A percentile compares a stretch with the other conserved stretches of the same genome.
These are phyloP conservation scores for Beauveria pseudobassiana DNA, from an alignment of 2,329 filamentous ascomycete species.

Conservation along the genomic window DNA sequence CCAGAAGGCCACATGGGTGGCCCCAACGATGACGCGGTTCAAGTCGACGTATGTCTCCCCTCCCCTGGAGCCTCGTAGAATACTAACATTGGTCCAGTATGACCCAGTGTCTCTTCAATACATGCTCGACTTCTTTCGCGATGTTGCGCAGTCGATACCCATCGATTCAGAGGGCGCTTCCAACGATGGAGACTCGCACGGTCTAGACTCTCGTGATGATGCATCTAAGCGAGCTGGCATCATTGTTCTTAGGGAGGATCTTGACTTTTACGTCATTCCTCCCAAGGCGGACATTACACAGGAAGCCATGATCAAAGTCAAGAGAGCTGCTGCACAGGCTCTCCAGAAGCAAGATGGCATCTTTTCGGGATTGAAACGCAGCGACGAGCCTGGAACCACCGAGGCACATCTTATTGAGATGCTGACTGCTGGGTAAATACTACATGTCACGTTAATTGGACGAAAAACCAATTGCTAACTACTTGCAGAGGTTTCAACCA, in stretches of 20 bases:
- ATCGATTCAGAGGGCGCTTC: slow-evolving; percentile 61
- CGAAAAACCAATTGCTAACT: slow-evolving; percentile 12
- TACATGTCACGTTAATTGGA: background rate
- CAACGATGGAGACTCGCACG: slow-evolving; percentile 53
- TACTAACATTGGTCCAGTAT: slow-evolving; percentile 54
- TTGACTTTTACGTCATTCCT: slow-evolving; percentile 96
- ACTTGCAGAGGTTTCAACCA: slow-evolving; percentile 80
- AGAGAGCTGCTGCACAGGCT: slow-evolving; percentile 82
- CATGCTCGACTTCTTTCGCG: slow-evolving; percentile 98
- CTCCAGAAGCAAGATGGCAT: slow-evolving; percentile 86
- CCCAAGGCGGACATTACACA: slow-evolving; percentile 77
- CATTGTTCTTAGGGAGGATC: slow-evolving; percentile 90
- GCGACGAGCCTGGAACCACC: slow-evolving; percentile 91
- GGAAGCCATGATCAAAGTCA: slow-evolving; percentile 90
- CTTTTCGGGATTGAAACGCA: slow-evolving; percentile 90
- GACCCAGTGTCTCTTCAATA: slow-evolving; percentile 94
- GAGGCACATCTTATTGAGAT: slow-evolving; percentile 99
- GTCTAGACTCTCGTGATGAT: slow-evolving; percentile 69
- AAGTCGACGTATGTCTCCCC: slow-evolving; percentile 78
- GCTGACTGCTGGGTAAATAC: slow-evolving; percentile 85
- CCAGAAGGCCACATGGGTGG: slow-evolving; percentile 94
- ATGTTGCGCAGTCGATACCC: slow-evolving; percentile 92
- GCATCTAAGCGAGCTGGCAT: slow-evolving; percentile 90
- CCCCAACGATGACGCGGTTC: slow-evolving; percentile 89
- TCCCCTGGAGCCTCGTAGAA: background rate